Evolutionary conservation across 345 rosid genomes (phyloP).

Genomic region (Carallia brachiata): DNA sequence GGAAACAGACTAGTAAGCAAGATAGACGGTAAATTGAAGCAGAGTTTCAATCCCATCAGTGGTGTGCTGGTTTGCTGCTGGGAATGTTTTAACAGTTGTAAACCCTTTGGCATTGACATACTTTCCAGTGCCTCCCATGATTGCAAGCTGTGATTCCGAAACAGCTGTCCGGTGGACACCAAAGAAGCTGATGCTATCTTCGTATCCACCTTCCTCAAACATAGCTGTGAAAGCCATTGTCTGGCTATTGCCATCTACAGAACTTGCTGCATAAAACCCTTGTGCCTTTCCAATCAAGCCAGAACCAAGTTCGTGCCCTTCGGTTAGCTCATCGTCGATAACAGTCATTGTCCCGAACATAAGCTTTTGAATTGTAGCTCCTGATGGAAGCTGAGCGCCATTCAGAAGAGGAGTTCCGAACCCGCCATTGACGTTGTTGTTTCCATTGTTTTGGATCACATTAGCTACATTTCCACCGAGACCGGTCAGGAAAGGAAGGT

Average conservation of each 20-base stretch:
- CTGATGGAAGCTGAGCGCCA: conserved; percentile 57
- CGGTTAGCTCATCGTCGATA: conserved; percentile 76
- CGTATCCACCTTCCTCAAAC: conserved; percentile 69
- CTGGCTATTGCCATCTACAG: conserved; percentile 73
- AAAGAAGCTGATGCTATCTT: conserved; percentile 70
- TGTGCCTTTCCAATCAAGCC: conserved; percentile 76
- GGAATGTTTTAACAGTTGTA: conserved; percentile 64
- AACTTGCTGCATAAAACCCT: conserved; percentile 78
- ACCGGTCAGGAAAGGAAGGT: conserved; percentile 76
- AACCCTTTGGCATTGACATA: conserved; percentile 70
- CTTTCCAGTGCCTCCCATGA: conserved; percentile 92
- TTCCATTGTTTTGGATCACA: conserved; percentile 47
- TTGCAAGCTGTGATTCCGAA: conserved; percentile 73
- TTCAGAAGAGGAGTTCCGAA: conserved; percentile 39
- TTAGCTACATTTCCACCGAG: conserved; percentile 60
- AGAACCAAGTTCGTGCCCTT: conserved; percentile 67
- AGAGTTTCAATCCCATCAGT: conserved; percentile 74
- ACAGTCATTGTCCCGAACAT: conserved; percentile 87
- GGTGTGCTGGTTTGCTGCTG: conserved; percentile 46
- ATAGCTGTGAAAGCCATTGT: conserved; percentile 76
- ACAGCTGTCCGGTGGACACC: conserved; percentile 69
- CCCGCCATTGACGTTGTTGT: conserved; percentile 36
- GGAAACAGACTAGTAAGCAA: conserved; percentile 36
- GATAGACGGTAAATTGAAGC: conserved; percentile 53
- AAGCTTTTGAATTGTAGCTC: conserved; percentile 50